Conservation (phyloP, 306 rosid genomes). For the Citrullus amarus region DNA sequence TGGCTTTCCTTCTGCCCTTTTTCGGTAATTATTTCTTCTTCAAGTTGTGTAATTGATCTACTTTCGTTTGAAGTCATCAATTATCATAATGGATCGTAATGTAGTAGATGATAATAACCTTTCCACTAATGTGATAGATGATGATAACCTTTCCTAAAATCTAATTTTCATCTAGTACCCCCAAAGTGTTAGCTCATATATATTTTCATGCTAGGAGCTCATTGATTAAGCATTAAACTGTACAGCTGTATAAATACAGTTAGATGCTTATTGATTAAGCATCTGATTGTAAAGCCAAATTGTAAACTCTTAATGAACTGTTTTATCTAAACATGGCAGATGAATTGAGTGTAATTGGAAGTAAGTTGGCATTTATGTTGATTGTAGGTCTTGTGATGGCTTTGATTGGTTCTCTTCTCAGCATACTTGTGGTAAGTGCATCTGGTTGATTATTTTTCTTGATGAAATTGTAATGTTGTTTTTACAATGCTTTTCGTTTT, state of each 20-base stretch:
- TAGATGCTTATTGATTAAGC: not conserved
- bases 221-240: not conserved
- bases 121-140: not conserved
- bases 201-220: not conserved
- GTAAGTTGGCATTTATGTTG: not conserved
- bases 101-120: not conserved
- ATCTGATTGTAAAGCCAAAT: not conserved
- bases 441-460: not conserved
- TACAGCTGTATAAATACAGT: not conserved
- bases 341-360: not conserved
- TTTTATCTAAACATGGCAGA: not conserved
- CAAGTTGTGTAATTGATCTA: conserved; percentile 4
- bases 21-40: conserved; percentile 35
- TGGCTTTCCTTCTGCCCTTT: conserved; percentile 65
- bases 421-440: conserved; percentile 36
- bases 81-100: not conserved
- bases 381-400: conserved; percentile 59
- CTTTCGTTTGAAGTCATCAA: not conserved
- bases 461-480: not conserved
- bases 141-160: not conserved
- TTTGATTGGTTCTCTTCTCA: conserved; percentile 53
- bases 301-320: not conserved
- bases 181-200: not conserved
- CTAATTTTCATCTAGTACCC: not conserved
- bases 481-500: not conserved